These are phyloP conservation scores for Boletus barrowsii DNA, from an alignment of 768 basidiomycete genomes.

Conservation along the genomic window DNA sequence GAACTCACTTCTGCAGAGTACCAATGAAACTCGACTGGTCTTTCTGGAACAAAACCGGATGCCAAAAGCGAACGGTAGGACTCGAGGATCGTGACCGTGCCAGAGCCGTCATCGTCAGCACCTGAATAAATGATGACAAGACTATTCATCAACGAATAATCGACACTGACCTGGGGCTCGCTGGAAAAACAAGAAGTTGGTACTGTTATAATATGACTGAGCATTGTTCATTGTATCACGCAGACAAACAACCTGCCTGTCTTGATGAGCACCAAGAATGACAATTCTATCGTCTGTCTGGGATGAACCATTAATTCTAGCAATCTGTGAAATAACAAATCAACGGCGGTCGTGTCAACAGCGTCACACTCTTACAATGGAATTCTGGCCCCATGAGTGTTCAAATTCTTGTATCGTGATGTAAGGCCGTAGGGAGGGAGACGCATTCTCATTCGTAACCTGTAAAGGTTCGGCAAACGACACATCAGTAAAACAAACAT, in stretches of 20 bases:
- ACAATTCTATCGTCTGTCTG: conserved; percentile 57
- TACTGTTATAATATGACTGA: conserved; percentile 36
- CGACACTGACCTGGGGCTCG: conserved; percentile 63
- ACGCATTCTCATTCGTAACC: conserved; percentile 65
- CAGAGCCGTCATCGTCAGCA: conserved; percentile 46
- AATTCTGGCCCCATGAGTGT: conserved; percentile 85
- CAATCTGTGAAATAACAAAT: conserved; percentile 47
- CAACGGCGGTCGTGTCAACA: background rate
- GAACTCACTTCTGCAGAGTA: conserved; percentile 40
- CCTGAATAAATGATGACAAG: conserved; percentile 20
- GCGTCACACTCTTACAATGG: conserved; percentile 46
- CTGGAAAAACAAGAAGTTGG: conserved; percentile 75
- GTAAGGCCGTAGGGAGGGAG: conserved; percentile 47
- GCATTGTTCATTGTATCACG: background rate
- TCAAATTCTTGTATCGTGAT: conserved; percentile 71
- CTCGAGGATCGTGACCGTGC: conserved; percentile 45
- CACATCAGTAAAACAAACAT: background rate
- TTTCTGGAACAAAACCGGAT: conserved; percentile 39
- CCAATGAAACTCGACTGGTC: conserved; percentile 50
- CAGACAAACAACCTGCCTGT: conserved; percentile 47
- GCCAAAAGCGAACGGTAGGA: conserved; percentile 41
- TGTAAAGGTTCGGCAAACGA: conserved; percentile 25
- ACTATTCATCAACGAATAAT: background rate
- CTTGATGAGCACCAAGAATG: conserved; percentile 79
- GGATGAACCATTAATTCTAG: conserved; percentile 72